phyloP scores from a whole-genome alignment of 2,329 filamentous ascomycete species.

The Xylariaceae sp. region DNA sequence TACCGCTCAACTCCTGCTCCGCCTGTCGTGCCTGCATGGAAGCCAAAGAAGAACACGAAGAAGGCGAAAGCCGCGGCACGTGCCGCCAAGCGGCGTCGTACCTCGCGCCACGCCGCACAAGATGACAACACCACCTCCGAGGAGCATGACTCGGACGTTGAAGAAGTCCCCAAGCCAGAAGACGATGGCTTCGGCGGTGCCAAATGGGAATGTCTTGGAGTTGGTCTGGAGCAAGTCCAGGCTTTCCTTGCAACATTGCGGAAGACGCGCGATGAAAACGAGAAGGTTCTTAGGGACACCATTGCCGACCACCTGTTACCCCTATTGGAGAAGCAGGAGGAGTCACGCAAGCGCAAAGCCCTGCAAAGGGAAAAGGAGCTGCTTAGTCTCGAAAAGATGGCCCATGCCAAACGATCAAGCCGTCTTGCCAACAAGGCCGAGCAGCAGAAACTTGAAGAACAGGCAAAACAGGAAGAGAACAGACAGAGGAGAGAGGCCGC shows the following conservation, averaged over 20 bases:
- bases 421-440: constrained; percentile 81
- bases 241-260: constrained; percentile 67
- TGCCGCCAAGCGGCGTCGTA: constrained; percentile 69
- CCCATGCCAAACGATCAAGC: constrained; percentile 91
- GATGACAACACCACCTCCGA: constrained; percentile 39
- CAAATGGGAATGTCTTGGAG: constrained; percentile 88
- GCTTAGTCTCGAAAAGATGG: constrained; percentile 78
- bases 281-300: constrained; percentile 71
- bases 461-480: constrained; percentile 67
- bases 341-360: constrained; percentile 70
- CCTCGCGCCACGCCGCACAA: constrained; percentile 43
- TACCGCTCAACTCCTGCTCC: constrained; percentile 83
- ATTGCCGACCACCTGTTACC: constrained; percentile 79
- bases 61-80: constrained; percentile 62
- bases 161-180: constrained; percentile 33
- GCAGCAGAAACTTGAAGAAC: constrained; percentile 70
- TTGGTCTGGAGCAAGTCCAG: constrained; percentile 75
- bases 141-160: constrained; percentile 29
- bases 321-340: constrained; percentile 74
- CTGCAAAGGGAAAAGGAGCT: constrained; percentile 72
- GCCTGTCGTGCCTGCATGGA: constrained; percentile 53
- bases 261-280: constrained; percentile 78
- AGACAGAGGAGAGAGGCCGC: constrained; percentile 63
- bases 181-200: constrained; percentile 71
- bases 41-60: constrained; percentile 63